Evolutionary conservation across 306 rosid species (phyloP).

Genomic region (Cucumis hystrix): DNA sequence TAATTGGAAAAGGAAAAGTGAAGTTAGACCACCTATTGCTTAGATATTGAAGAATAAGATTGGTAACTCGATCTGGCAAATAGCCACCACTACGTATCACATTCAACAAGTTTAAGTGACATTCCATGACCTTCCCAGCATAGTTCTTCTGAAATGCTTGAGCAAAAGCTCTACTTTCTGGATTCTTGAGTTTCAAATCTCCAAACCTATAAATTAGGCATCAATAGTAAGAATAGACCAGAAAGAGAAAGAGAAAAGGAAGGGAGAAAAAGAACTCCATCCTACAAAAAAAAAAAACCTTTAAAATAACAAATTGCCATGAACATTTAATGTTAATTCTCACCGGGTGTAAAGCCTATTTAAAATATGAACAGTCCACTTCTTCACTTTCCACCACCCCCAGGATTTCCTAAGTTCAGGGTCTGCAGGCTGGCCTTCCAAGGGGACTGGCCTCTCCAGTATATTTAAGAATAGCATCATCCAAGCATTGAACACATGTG

Average conservation of each 20-base stretch:
- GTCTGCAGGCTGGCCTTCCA: constrained; percentile 85
- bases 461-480: constrained; percentile 75
- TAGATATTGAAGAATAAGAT: constrained; percentile 76
- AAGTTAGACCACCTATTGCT: constrained; percentile 61
- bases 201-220: constrained; percentile 47
- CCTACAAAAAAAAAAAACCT: background rate
- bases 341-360: constrained; percentile 92
- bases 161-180: constrained; percentile 83
- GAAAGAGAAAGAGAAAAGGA: background rate
- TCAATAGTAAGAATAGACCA: background rate
- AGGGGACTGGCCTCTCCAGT: constrained; percentile 84
- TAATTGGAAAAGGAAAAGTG: background rate
- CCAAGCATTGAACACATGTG: constrained; percentile 81
- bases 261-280: background rate
- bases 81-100: constrained; percentile 78
- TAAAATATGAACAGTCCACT: constrained; percentile 92
- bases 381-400: constrained; percentile 99
- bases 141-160: constrained; percentile 89
- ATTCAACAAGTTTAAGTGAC: constrained; percentile 73
- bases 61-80: constrained; percentile 90
- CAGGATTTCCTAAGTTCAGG: constrained; percentile 79
- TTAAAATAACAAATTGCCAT: background rate
- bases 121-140: constrained; percentile 86
- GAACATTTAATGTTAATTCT: background rate
- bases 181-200: constrained; percentile 86